A percentile compares a stretch with the other conserved stretches of the same genome.
These are phyloP conservation scores for Paulownia fortunei DNA, from an alignment of 257 asterid species.

Conservation along the genomic window DNA sequence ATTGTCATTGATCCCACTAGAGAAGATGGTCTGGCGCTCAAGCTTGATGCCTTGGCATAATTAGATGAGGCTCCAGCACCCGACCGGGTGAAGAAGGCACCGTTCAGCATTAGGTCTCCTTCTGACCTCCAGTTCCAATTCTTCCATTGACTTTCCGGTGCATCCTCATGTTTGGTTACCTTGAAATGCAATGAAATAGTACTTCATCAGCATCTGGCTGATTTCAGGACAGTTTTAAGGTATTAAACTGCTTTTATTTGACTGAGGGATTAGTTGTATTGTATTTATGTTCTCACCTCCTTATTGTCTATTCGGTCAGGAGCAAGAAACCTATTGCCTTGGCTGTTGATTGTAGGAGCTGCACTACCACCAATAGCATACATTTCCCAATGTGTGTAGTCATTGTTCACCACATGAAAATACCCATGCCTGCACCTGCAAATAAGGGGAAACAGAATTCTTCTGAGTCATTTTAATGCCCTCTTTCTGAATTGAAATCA, in stretches of 20 bases:
- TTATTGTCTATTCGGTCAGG: constrained; percentile 60
- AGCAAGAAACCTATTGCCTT: constrained; percentile 85
- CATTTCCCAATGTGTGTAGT: constrained; percentile 95
- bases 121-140: constrained; percentile 90
- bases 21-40: constrained; percentile 82
- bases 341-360: constrained; percentile 85
- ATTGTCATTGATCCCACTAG: constrained; percentile 63
- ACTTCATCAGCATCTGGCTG: not conserved
- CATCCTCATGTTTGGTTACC: constrained; percentile 84
- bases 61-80: constrained; percentile 86
- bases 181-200: not conserved
- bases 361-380: constrained; percentile 97
- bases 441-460: not conserved
- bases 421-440: constrained; percentile 91
- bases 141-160: constrained; percentile 70
- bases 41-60: constrained; percentile 92
- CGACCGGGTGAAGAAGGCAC: constrained; percentile 75
- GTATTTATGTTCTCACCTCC: constrained; percentile 50
- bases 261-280: not conserved
- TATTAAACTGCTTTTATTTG: not conserved
- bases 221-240: not conserved
- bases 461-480: not conserved
- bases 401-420: constrained; percentile 95
- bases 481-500: not conserved
- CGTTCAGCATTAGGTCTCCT: constrained; percentile 86